These are phyloP conservation scores for Talaromyces funiculosus DNA, from an alignment of 2,329 filamentous ascomycete genomes.

Conservation along the genomic window DNA sequence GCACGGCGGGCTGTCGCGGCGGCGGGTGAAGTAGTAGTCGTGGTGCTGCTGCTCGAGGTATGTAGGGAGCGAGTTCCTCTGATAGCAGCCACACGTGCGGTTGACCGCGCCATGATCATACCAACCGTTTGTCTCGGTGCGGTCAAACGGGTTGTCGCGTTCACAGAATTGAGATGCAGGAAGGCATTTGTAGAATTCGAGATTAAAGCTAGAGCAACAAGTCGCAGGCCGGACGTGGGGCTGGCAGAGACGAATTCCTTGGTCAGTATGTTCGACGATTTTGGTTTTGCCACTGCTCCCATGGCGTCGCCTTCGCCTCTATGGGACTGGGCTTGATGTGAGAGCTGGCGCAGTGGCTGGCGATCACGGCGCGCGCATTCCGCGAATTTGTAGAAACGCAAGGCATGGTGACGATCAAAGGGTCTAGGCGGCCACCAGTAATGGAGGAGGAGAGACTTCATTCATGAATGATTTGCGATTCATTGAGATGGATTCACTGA, in stretches of 20 bases:
- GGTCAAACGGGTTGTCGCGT: neutral
- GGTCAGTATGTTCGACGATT: constrained; percentile 2
- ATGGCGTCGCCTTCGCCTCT: neutral
- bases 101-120: constrained; percentile 10
- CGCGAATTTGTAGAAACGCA: constrained; percentile 20
- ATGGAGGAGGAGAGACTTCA: constrained; percentile 10
- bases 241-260: constrained; percentile 1
- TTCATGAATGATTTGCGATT: constrained; percentile 1
- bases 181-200: constrained; percentile 5
- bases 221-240: neutral
- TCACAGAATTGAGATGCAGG: neutral
- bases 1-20: constrained; percentile 12
- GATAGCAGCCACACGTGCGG: constrained; percentile 8
- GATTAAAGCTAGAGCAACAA: constrained; percentile 4
- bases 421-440: constrained; percentile 5
- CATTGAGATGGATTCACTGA: neutral
- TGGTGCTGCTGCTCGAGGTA: constrained; percentile 3
- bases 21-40: neutral
- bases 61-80: constrained; percentile 11
- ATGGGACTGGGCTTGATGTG: neutral
- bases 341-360: constrained; percentile 18
- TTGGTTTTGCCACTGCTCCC: constrained; percentile 11
- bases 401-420: constrained; percentile 22
- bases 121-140: neutral
- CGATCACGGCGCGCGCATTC: constrained; percentile 26